Conservation (phyloP, 305 asterid genomes). For the Coffea humblotiana region DNA sequence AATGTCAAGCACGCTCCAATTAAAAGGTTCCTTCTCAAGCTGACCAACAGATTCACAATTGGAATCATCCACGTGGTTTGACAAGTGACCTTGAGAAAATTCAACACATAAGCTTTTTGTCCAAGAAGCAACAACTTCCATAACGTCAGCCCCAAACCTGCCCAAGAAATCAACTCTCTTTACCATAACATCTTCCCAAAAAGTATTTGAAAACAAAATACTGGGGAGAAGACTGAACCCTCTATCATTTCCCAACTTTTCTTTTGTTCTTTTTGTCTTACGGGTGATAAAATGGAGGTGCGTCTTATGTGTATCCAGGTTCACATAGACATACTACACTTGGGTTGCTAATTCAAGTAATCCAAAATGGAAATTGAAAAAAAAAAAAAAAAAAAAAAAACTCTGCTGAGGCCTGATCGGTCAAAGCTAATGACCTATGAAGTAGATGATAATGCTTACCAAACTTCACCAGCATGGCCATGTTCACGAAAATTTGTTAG, state of each 20-base stretch:
- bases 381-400: neutral
- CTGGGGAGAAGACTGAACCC: neutral
- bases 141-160: slow-evolving; percentile 97
- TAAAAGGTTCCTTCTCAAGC: slow-evolving; percentile 58
- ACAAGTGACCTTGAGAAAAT: slow-evolving; percentile 56
- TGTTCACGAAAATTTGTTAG: slow-evolving; percentile 82
- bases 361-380: neutral
- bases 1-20: slow-evolving; percentile 88
- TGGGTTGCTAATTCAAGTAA: neutral
- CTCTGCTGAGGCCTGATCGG: neutral
- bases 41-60: slow-evolving; percentile 51
- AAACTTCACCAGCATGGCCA: slow-evolving; percentile 96
- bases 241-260: neutral
- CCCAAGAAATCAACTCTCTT: slow-evolving; percentile 12
- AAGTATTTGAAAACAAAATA: neutral
- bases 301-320: neutral
- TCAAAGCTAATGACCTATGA: neutral
- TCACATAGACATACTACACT: neutral
- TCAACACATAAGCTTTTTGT: slow-evolving; percentile 74
- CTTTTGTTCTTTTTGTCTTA: neutral
- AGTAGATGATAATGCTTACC: slow-evolving; percentile 47
- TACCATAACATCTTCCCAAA: neutral
- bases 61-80: slow-evolving; percentile 54
- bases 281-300: neutral
- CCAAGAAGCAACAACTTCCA: slow-evolving; percentile 92